A percentile compares a stretch with the other conserved stretches of the same genome.
phyloP scores from a whole-genome alignment of 2,329 filamentous ascomycete species.

The Gyromitra esculenta region DNA sequence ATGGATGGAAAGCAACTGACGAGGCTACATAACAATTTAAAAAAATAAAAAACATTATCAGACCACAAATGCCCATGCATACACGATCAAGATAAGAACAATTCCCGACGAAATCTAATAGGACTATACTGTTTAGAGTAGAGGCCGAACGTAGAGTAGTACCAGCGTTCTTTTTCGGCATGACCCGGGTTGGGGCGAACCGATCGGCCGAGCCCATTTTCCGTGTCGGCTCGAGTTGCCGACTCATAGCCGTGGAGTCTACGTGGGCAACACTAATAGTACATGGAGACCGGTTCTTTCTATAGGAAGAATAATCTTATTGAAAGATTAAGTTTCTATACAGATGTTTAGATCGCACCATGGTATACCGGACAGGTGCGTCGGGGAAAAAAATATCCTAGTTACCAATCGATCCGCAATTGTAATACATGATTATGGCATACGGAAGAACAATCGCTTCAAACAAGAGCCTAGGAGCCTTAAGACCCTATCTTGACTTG shows the following conservation, averaged over 20 bases:
- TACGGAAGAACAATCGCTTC: not conserved
- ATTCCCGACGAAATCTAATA: not conserved
- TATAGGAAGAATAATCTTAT: not conserved
- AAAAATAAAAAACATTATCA: not conserved
- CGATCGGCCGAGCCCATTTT: slow-evolving; percentile 11
- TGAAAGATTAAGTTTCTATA: no score
- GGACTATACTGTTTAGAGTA: slow-evolving; percentile 22
- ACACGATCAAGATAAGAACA: slow-evolving; percentile 17
- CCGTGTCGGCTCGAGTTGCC: slow-evolving; percentile 31
- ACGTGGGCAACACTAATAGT: slow-evolving; percentile 4
- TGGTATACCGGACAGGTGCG: no score
- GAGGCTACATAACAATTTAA: not conserved
- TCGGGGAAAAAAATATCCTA: not conserved
- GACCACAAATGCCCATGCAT: slow-evolving; percentile 17
- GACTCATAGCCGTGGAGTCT: slow-evolving; percentile 2
- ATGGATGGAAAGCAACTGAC: not conserved
- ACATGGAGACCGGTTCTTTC: not conserved
- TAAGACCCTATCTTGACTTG: not conserved
- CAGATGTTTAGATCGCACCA: no score
- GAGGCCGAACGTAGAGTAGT: slow-evolving; percentile 20
- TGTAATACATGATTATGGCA: not conserved
- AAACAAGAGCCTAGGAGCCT: not conserved
- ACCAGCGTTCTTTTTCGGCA: slow-evolving; percentile 11
- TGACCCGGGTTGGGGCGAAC: slow-evolving; percentile 18
- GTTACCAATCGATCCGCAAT: not conserved